A percentile compares a stretch with the other conserved stretches of the same genome.
Evolutionary conservation across 2,329 filamentous ascomycete species (phyloP).

Genomic region (Microcera coccophila): DNA sequence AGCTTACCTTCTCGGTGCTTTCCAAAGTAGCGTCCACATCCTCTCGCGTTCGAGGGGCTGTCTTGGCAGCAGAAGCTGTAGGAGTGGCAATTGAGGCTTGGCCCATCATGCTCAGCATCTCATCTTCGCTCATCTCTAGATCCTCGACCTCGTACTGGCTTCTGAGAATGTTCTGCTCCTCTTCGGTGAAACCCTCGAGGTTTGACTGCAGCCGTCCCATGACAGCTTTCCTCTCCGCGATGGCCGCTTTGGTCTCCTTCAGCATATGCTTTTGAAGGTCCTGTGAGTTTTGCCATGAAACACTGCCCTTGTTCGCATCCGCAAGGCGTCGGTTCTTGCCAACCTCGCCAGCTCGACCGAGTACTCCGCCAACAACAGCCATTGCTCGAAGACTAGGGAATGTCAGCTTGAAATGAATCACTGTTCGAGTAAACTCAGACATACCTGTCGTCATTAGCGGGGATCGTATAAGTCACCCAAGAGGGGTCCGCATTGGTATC

Average conservation of each 20-base stretch:
- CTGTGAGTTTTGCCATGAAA: constrained; percentile 57
- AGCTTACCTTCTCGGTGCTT: not conserved
- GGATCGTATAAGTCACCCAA: constrained; percentile 94
- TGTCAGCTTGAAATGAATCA: constrained; percentile 21
- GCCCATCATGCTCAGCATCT: constrained; percentile 34
- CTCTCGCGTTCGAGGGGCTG: constrained; percentile 4
- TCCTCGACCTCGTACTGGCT: constrained; percentile 24
- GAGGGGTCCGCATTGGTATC: constrained; percentile 91
- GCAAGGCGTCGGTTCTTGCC: constrained; percentile 66
- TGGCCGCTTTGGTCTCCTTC: constrained; percentile 29
- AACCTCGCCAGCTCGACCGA: constrained; percentile 77
- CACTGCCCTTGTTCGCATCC: constrained; percentile 56
- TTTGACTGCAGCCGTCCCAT: constrained; percentile 36
- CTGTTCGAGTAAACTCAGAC: constrained; percentile 15
- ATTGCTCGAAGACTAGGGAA: constrained; percentile 68
- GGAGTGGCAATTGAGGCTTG: constrained; percentile 18
- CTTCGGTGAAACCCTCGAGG: constrained; percentile 35
- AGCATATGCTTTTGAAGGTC: constrained; percentile 41
- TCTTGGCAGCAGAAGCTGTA: constrained; percentile 10
- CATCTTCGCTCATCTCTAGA: constrained; percentile 33
- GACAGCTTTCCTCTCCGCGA: constrained; percentile 33
- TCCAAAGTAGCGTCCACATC: not conserved
- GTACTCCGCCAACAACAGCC: constrained; percentile 75
- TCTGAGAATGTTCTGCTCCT: constrained; percentile 35
- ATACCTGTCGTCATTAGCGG: constrained; percentile 91